Base-by-base conservation (phyloP, 164 flowering plant genomes). In the Chimonanthus praecox region DNA sequence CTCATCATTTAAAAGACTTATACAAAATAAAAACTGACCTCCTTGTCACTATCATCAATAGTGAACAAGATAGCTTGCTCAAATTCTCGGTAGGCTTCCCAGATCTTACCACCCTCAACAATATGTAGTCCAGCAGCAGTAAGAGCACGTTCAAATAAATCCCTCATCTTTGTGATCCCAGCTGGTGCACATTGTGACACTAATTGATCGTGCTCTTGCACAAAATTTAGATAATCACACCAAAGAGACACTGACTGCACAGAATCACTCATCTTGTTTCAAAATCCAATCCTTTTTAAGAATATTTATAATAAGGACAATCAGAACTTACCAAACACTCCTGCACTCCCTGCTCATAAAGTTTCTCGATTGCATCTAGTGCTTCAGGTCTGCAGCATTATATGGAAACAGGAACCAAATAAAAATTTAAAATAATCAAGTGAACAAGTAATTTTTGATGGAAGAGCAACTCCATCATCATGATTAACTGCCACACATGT, bases 211-310 rank as follows among this genome's bases (percentile, higher is more conserved):
- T 84, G 62, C 65, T 89, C 90, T 86, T 82, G 85, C 48, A 93
- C 82, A 82, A 88, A 96, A 77, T 85, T 86, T 67, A 93, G 16
- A 83, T 93, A 96, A 78, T 92, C 94, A 79, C 88, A 86, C 99
- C 99, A 96, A 47, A 96, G 87, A 73, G 91, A 70, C 64, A 89
- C 89, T 72, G 97, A 95, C 99, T 95, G 93, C 89, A 89, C 3
- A 62, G 64, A 76, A 83, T 46, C 20, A 9, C 10, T 6, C 16
- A 54, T 11, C 60, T 54, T 54, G 60, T 54, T 54, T 54, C 60
- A 54, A 11, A 54, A 13, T 44, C 7, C 11, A 54, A 13, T 44
- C 7, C 11, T 66, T 3, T 7, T 9, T 62, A 68, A 46, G 49
- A 71, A 71, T 16, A 7, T 63, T 13, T 11, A 11, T 47, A 54